Conservation (phyloP, 2,329 filamentous ascomycete species). For the Fusarium newnesense region DNA sequence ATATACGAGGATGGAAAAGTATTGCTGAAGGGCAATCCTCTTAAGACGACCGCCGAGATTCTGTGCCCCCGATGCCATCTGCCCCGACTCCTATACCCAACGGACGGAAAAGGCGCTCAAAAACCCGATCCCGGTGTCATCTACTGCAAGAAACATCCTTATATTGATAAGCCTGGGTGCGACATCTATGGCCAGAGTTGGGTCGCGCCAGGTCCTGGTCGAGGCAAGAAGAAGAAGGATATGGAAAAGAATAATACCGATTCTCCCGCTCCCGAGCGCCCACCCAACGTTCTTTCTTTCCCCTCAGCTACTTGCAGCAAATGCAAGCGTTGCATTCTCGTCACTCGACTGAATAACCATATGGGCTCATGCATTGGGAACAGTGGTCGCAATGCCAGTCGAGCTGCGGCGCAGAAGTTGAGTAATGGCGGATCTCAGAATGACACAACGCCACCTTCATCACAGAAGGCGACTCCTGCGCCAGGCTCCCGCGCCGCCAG, state of each 20-base stretch:
- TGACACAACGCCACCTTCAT: slow-evolving; percentile 69
- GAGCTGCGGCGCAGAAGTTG: slow-evolving; percentile 71
- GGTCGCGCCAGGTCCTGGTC: slow-evolving; percentile 74
- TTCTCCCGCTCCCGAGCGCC: slow-evolving; percentile 62
- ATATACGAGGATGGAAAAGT: slow-evolving; percentile 77
- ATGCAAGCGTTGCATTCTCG: slow-evolving; percentile 73
- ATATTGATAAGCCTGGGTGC: slow-evolving; percentile 78
- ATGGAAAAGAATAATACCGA: slow-evolving; percentile 70
- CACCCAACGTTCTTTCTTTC: slow-evolving; percentile 71
- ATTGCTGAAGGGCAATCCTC: slow-evolving; percentile 75
- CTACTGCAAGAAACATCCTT: slow-evolving; percentile 84
- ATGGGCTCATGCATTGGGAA: slow-evolving; percentile 76
- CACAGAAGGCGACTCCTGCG: slow-evolving; percentile 70
- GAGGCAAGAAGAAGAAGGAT: slow-evolving; percentile 84
- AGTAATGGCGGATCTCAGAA: slow-evolving; percentile 66
- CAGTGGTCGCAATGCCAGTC: slow-evolving; percentile 70
- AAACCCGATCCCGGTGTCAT: slow-evolving; percentile 74
- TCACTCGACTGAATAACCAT: slow-evolving; percentile 73
- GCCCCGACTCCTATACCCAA: slow-evolving; percentile 77
- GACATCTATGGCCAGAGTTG: slow-evolving; percentile 88
- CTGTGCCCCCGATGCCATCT: slow-evolving; percentile 80
- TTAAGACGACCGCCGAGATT: slow-evolving; percentile 77
- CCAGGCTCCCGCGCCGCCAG: slow-evolving; percentile 65
- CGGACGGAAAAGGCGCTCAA: slow-evolving; percentile 73
- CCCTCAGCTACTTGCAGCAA: slow-evolving; percentile 75